Conservation (phyloP, 768 basidiomycete species). For the Amanita rimosa region DNA sequence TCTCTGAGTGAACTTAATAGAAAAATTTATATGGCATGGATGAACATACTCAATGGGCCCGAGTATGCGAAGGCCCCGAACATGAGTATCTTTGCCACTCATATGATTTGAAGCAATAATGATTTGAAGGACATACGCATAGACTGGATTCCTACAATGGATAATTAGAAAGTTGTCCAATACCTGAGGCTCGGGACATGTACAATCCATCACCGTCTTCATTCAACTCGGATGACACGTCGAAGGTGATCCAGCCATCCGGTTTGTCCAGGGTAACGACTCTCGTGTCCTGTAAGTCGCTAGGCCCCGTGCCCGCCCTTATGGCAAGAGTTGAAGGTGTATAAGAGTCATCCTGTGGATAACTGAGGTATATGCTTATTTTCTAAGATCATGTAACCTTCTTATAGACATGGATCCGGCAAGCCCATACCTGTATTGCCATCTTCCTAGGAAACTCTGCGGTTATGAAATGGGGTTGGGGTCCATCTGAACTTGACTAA, state of each 20-base stretch:
- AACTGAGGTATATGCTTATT: conserved; percentile 76
- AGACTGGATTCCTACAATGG: conserved; percentile 61
- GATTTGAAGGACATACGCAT: conserved; percentile 84
- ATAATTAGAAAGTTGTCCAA: background rate
- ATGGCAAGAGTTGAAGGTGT: conserved; percentile 88
- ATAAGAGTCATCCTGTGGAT: conserved; percentile 87
- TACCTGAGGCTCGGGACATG: conserved; percentile 6
- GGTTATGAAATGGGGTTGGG: conserved; percentile 94
- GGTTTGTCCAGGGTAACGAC: conserved; percentile 82
- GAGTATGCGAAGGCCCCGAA: conserved; percentile 80
- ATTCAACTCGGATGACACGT: conserved; percentile 68
- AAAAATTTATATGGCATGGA: conserved; percentile 24
- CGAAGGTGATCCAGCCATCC: conserved; percentile 88
- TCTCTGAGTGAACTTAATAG: background rate
- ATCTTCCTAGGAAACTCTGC: conserved; percentile 88
- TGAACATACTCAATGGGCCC: conserved; percentile 65
- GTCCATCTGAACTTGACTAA: conserved; percentile 72
- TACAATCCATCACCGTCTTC: conserved; percentile 77
- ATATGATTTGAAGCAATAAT: conserved; percentile 90
- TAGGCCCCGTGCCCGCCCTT: conserved; percentile 83
- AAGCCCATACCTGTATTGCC: conserved; percentile 60
- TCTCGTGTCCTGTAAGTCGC: conserved; percentile 88
- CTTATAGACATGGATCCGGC: background rate
- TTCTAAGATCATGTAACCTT: conserved; percentile 36
- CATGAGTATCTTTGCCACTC: conserved; percentile 98